Base-by-base conservation (phyloP, 208 protist genomes). In the Leishmania martiniquensis region DNA sequence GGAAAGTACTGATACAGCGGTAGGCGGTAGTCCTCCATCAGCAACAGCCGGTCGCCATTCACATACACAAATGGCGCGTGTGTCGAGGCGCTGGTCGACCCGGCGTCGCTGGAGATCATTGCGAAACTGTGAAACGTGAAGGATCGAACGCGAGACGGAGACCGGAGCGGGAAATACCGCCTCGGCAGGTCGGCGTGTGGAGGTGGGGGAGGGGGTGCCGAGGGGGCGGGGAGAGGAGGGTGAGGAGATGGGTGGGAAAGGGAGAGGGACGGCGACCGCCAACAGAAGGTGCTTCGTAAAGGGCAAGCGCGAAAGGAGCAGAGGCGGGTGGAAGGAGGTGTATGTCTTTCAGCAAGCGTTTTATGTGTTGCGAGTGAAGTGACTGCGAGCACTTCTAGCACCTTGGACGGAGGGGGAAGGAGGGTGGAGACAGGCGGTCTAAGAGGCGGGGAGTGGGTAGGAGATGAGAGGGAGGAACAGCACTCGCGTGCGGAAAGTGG, bases 21-120 rank as follows among this genome's bases (percentile, higher is more conserved):
- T 37, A 97, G 85, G 25, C 93, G 88, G 45, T 86, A 86, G 73
- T 97, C 93, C 44, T 93, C 89, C 74, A 95, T 76, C 55, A 97
- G 86, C 13, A 59, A 63, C 52, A 86, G 76, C 75, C 81, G 83
- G 65, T 90, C 83, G 32, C 91, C 91, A 76, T 95, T 95, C 9
- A 97, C 89, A 76, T 90, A 95, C 13, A 97, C 89, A 74, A 82
- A 93, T 29, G 80, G 76, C 54, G 77, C 39, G 10, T 55, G 32
- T 70, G 76, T 54, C 74, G 79, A 59, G 37, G 74, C 47, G 9
- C 73, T 79, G 32, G 73, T 42, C 45, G 68, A 72, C 52, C 74
- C 72, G 57, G 73, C 37, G 13, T 83, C 79, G 55, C 45, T 79
- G 68, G 79, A 76, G 74, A 83, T 83, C 13, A 47, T 49, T 54